A percentile compares a stretch with the other conserved stretches of the same genome.
Conservation (phyloP, 345 rosid genomes). For the Combretum micranthum region DNA sequence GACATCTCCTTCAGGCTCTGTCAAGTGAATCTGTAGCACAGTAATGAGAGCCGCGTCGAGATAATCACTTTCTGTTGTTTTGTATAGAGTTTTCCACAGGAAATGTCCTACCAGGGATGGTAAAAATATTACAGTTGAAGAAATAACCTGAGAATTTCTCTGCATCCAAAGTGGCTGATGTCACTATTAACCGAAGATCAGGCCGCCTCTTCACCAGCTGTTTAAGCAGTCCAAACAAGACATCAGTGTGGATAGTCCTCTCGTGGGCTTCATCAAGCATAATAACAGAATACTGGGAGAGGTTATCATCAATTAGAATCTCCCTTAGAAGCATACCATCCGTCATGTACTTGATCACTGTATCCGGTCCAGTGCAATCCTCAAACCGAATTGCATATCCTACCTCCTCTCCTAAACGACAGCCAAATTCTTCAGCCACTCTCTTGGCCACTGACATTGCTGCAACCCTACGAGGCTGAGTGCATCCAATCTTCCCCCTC, state of each 20-base stretch:
- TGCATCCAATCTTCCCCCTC: slow-evolving; percentile 78
- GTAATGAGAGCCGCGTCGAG: slow-evolving; percentile 71
- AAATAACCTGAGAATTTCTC: slow-evolving; percentile 80
- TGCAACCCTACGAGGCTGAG: slow-evolving; percentile 86
- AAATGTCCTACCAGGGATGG: slow-evolving; percentile 80
- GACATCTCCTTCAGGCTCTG: slow-evolving; percentile 84
- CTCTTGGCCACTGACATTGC: slow-evolving; percentile 88
- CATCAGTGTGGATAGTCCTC: slow-evolving; percentile 69
- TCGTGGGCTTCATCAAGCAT: slow-evolving; percentile 86
- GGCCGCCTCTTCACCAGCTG: slow-evolving; percentile 59
- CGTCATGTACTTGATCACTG: slow-evolving; percentile 83
- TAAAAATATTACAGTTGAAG: slow-evolving; percentile 71
- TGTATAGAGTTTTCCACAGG: slow-evolving; percentile 75
- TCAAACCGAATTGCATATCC: slow-evolving; percentile 82
- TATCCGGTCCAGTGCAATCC: slow-evolving; percentile 83
- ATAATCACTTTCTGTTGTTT: slow-evolving; percentile 81
- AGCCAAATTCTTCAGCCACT: slow-evolving; percentile 89
- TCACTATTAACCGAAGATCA: slow-evolving; percentile 67
- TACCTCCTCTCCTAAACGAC: slow-evolving; percentile 78
- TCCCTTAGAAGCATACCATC: slow-evolving; percentile 80
- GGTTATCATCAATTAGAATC: slow-evolving; percentile 52
- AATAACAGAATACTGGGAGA: slow-evolving; percentile 53
- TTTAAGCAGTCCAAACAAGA: slow-evolving; percentile 63
- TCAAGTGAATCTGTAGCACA: slow-evolving; percentile 73
- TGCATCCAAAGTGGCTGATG: slow-evolving; percentile 80